A percentile compares a stretch with the other conserved stretches of the same genome.
phyloP scores from a whole-genome alignment of 495 filamentous ascomycete genomes.

The Aspergillus homomorphus region DNA sequence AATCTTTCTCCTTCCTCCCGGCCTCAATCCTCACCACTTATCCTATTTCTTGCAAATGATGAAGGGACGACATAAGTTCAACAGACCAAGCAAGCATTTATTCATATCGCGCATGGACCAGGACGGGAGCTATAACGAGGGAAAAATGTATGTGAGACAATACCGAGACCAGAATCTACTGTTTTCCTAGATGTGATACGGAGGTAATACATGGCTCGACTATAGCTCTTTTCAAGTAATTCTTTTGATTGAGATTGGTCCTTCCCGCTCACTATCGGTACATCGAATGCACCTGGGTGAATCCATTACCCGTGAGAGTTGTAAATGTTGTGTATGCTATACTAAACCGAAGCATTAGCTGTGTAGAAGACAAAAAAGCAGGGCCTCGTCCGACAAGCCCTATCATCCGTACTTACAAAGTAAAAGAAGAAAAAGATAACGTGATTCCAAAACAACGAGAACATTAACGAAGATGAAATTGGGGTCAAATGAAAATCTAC shows the following conservation, averaged over 20 bases:
- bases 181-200: no score
- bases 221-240: neutral
- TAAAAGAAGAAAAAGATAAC: neutral
- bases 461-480: slow-evolving; percentile 14
- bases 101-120: neutral
- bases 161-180: neutral
- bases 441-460: neutral
- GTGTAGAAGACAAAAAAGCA: neutral
- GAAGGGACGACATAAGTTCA: slow-evolving; percentile 20
- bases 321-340: neutral
- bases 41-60: slow-evolving; percentile 15
- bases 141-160: neutral
- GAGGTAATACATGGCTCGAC: neutral
- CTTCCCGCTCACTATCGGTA: neutral
- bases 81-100: neutral
- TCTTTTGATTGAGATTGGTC: neutral
- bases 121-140: neutral
- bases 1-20: slow-evolving; percentile 4
- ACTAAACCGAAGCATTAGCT: neutral
- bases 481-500: slow-evolving; percentile 31
- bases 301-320: neutral
- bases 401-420: neutral
- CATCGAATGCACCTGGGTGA: neutral
- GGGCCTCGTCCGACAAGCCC: neutral
- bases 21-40: slow-evolving; percentile 2